Base-by-base conservation (phyloP, 1,139 yeast species). In the Yamadazyma triangularis region DNA sequence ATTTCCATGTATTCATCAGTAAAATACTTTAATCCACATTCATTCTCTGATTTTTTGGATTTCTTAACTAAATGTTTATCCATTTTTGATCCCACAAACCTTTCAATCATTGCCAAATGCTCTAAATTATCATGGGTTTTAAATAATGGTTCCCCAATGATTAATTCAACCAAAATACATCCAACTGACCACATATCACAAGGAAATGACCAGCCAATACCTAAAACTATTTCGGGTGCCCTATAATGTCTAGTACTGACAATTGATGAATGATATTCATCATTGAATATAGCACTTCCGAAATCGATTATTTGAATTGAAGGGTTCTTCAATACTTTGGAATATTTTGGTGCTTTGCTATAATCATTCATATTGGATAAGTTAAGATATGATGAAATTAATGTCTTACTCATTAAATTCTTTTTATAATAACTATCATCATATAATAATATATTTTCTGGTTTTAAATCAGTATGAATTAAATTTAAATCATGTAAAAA, bases 131-230 rank as follows among this genome's bases (percentile, higher is more conserved):
- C 96, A 55, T 91, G 96, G 1, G 97, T 93, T 43, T 86, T 89
- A 57, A 91, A 93, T 20, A 93, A 60, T 0, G 96, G 96, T 47
- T 87, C 95, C n/a, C 98, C 99, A 19, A 94, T 86, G 30, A 86
- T 80, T 31, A 93, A 62, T 58, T 93, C 98, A 9, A 88, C 89
- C 26, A 93, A 62, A 11, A 93, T 88, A 55, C 98, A 89, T 1
- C 96, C 99, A 34, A 91, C 72, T 1, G 96, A 86, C 99, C 98
- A 93, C 60, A 91, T 66, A 56, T 93, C 99, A 57, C 98, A 91
- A 1, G 89, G 87, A 43, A 72, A 81, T 3, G 87, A 78, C 91
- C 98, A 93, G 23, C 97, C 97, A 22, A 77, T 71, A 1, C 96
- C 96, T 23, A 93, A 61, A 2, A 91, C 89, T 43, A 93, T 88